Evolutionary conservation across 2,329 filamentous ascomycete genomes (phyloP).

Genomic region (Ascochyta viciae-villosae): DNA sequence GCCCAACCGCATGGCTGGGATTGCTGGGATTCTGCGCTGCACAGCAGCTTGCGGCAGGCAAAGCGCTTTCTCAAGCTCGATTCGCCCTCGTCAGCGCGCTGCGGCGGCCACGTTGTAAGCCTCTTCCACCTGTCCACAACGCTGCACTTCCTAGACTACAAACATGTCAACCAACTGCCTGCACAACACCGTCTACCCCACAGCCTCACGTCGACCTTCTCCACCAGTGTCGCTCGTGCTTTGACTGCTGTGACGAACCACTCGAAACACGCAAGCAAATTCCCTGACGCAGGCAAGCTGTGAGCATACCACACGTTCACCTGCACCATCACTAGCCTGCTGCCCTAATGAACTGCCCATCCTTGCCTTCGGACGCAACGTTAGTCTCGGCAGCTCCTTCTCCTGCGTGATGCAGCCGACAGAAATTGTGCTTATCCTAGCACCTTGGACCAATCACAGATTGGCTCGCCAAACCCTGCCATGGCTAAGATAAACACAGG

Average conservation of each 20-base stretch:
- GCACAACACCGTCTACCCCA: slow-evolving; percentile 7
- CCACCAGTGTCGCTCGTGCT: slow-evolving; percentile 9
- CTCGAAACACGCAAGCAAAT: slow-evolving; percentile 5
- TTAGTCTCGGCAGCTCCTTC: slow-evolving; percentile 30
- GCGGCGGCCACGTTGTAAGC: slow-evolving; percentile 40
- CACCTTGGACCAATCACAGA: slow-evolving; percentile 1
- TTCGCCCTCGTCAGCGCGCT: slow-evolving; percentile 24
- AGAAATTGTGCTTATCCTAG: slow-evolving; percentile 12
- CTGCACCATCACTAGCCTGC: slow-evolving; percentile 33
- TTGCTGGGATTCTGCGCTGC: slow-evolving; percentile 39
- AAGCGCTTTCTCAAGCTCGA: slow-evolving; percentile 9
- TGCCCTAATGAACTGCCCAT: slow-evolving; percentile 2
- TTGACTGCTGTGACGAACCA: background rate
- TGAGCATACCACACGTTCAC: slow-evolving; percentile 10
- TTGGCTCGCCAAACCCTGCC: slow-evolving; percentile 43
- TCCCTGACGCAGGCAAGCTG: slow-evolving; percentile 2
- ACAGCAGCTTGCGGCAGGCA: slow-evolving; percentile 28
- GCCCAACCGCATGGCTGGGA: slow-evolving; percentile 33
- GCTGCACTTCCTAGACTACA: slow-evolving; percentile 9
- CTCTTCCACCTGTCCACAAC: slow-evolving; percentile 5
- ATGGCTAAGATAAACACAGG: slow-evolving; percentile 26
- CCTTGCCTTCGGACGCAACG: slow-evolving; percentile 1
- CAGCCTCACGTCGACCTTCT: slow-evolving; percentile 20
- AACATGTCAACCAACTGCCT: background rate
- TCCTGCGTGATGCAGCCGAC: slow-evolving; percentile 42